Conservation (phyloP, 2,329 filamentous ascomycete species). For the Botrytis hyacinthi region DNA sequence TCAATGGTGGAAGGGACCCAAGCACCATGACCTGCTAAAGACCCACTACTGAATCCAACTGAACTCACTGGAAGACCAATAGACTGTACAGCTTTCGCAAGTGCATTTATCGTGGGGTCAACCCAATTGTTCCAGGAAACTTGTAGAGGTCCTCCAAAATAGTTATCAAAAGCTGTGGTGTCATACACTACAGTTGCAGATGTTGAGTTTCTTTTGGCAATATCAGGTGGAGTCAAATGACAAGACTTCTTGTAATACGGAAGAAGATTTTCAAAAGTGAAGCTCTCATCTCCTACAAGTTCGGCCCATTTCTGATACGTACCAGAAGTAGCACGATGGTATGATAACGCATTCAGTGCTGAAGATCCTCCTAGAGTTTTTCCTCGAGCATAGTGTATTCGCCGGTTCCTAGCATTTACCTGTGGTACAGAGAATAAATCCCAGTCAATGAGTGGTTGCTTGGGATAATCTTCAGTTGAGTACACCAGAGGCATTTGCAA, state of each 20-base stretch:
- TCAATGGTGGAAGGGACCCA: conserved; percentile 25
- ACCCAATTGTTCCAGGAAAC: conserved; percentile 44
- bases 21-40: conserved; percentile 19
- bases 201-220: conserved; percentile 23
- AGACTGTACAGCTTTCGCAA: conserved; percentile 23
- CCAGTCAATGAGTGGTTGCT: conserved; percentile 24
- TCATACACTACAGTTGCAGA: conserved; percentile 23
- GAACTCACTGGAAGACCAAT: conserved; percentile 24
- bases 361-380: conserved; percentile 40
- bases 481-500: conserved; percentile 13
- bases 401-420: conserved; percentile 22
- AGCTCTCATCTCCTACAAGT: conserved; percentile 44
- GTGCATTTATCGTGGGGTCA: conserved; percentile 21
- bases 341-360: conserved; percentile 13
- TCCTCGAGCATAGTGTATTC: conserved; percentile 36
- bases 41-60: conserved; percentile 29
- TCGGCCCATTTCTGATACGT: conserved; percentile 46
- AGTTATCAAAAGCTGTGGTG: conserved; percentile 35
- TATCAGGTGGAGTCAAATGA: conserved; percentile 30
- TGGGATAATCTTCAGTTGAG: conserved; percentile 5
- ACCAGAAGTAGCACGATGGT: conserved; percentile 19
- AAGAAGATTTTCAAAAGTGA: conserved; percentile 47
- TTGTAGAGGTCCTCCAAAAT: conserved; percentile 41
- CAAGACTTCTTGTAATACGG: conserved; percentile 45
- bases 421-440: conserved; percentile 23